Conservation (phyloP, 192 early-diverging fungal species). For the Paraglomus brasilianum region DNA sequence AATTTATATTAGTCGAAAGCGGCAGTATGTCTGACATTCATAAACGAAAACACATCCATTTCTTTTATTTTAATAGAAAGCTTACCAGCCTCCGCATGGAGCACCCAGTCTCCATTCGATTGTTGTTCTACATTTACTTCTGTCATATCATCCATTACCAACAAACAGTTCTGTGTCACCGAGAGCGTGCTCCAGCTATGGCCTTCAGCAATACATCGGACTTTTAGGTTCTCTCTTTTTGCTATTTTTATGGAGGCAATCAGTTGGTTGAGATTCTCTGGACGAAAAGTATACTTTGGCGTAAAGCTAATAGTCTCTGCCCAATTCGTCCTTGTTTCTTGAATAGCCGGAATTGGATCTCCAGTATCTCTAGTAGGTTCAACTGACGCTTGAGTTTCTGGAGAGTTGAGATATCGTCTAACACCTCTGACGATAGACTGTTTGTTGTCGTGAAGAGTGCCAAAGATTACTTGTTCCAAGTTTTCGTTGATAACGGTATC, state of each 20-base stretch:
- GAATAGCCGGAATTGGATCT: not conserved
- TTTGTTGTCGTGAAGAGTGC: too few relatives aligned
- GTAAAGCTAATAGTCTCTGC: conserved; percentile 21
- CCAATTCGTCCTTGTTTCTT: conserved; percentile 33
- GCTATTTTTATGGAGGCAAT: conserved; percentile 28
- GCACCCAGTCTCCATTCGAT: not conserved
- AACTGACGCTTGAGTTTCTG: too few relatives aligned
- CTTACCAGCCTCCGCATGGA: conserved; percentile 36
- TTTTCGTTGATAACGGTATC: too few relatives aligned
- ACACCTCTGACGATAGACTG: too few relatives aligned
- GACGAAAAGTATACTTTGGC: conserved; percentile 36
- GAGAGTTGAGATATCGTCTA: too few relatives aligned
- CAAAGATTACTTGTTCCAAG: too few relatives aligned
- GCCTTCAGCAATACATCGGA: conserved; percentile 36
- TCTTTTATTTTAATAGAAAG: not conserved
- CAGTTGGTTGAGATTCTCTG: conserved; percentile 30
- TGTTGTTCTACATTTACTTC: conserved; percentile 23
- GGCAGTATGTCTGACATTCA: too few relatives aligned
- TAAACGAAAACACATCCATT: too few relatives aligned
- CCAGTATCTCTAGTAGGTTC: not conserved
- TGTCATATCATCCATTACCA: conserved; percentile 29
- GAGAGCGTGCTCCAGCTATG: conserved; percentile 35
- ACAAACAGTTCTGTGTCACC: conserved; percentile 27
- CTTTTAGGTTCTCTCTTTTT: conserved; percentile 20
- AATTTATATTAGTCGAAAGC: not conserved